Evolutionary conservation across 768 basidiomycete species (phyloP).

Genomic region (Boletus bicolor): DNA sequence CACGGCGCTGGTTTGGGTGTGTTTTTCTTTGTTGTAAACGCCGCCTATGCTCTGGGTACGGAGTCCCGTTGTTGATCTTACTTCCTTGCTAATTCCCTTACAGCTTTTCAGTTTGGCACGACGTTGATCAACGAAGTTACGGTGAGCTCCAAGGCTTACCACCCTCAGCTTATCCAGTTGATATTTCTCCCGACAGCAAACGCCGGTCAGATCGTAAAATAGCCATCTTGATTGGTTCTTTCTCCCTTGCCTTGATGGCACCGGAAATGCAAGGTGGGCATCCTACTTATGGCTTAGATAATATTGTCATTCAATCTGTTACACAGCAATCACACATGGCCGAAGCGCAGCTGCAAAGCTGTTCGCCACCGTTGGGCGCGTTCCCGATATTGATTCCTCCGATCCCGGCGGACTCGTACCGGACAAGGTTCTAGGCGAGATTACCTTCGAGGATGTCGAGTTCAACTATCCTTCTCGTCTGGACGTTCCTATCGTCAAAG

Average conservation of each 20-base stretch:
- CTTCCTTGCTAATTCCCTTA: neutral
- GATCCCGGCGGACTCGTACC: conserved; percentile 65
- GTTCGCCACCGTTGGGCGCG: conserved; percentile 81
- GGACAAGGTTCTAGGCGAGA: conserved; percentile 63
- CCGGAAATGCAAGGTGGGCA: conserved; percentile 79
- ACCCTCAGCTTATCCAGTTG: neutral
- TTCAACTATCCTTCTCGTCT: conserved; percentile 90
- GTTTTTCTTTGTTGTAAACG: conserved; percentile 85
- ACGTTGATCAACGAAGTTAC: conserved; percentile 66
- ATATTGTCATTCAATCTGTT: neutral
- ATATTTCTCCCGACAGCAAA: conserved; percentile 40
- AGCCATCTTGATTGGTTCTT: conserved; percentile 84
- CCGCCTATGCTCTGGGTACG: conserved; percentile 66
- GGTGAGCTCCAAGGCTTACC: conserved; percentile 34
- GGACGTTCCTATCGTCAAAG: conserved; percentile 74
- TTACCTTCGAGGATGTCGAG: conserved; percentile 67
- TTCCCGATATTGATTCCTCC: conserved; percentile 83
- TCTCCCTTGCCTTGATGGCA: conserved; percentile 79
- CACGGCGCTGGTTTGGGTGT: conserved; percentile 60
- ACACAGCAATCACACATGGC: conserved; percentile 69
- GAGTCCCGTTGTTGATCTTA: neutral
- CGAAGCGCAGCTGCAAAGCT: conserved; percentile 89
- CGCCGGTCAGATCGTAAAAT: conserved; percentile 77
- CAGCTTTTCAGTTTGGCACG: conserved; percentile 87
- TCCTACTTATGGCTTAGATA: neutral